Base-by-base conservation (phyloP, 257 asterid species). In the Solanum dulcamara region DNA sequence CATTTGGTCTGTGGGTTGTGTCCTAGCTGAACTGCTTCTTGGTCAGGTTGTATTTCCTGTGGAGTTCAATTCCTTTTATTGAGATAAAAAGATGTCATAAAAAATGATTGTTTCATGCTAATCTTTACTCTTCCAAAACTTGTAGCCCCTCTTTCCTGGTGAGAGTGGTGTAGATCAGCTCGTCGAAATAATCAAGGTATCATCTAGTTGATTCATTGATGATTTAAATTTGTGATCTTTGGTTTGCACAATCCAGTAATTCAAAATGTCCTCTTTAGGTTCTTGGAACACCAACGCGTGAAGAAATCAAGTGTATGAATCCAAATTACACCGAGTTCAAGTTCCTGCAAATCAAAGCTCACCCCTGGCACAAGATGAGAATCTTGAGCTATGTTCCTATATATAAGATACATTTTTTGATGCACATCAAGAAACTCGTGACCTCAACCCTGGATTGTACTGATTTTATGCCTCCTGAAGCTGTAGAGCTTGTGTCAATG, bases 141-240 rank as follows among this genome's bases (percentile, higher is more conserved):
- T 82, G 74, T 83, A 94, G 98, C 96, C 96, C 85, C 93, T 94
- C 68, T 94, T 94, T 87, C 98, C 97, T 13, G 98, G 98, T 44
- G 98, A 94, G 89, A 93, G 95, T 88, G 97, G 98, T 88, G 98
- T 94, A 1, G 96, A 94, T 81, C 98, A 94, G 93, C 95, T 94
- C 44, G 97, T 94, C 67, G 98, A 94, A 87, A 94, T 93, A 51
- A 94, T 94, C 90, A 94, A 93, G 97, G 98, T 93, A 71, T 80
- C 81, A 24, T 40, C 79, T 13, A 83, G 38, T 51, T 14, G 35
- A 83, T 67, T 40, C 51, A 24, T 15, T 80, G 67, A 79, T 1
- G 1, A 8, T 57, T 57, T 32, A 67, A 68, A 33, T 68, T 35
- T 1, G 28, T 33, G 17, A 66, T 68, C 48, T 71, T 22, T 38